A percentile compares a stretch with the other conserved stretches of the same genome.
Conservation (phyloP, 2,329 filamentous ascomycete genomes). For the Xylariomycetidae sp. region DNA sequence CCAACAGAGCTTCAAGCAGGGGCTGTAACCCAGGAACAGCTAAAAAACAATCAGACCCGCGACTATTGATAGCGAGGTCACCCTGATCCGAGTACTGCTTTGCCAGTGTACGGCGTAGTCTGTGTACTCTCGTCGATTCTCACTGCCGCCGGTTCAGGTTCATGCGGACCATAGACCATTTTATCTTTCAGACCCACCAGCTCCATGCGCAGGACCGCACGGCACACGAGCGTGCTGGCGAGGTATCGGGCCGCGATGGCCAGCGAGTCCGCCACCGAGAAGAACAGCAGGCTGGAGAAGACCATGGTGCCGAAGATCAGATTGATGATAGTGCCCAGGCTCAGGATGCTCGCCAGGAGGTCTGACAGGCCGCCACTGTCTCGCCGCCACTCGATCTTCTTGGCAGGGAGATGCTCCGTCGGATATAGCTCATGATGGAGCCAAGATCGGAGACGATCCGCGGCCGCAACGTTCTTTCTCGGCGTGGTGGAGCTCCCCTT, state of each 20-base stretch:
- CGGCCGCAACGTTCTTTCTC: too few species aligned
- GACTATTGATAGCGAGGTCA: too few species aligned
- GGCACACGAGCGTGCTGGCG: constrained; percentile 11
- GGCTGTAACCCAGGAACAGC: too few species aligned
- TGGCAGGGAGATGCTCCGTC: constrained; percentile 13
- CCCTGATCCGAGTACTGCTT: too few species aligned
- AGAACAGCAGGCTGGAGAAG: constrained; percentile 21
- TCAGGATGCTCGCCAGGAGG: constrained; percentile 14
- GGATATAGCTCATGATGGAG: constrained; percentile 15
- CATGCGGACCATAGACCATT: constrained; percentile 2
- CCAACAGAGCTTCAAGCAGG: too few species aligned
- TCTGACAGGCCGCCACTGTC: constrained; percentile 10
- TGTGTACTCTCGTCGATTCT: too few species aligned
- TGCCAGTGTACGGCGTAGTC: too few species aligned
- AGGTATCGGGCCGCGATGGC: constrained; percentile 11
- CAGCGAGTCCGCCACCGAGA: constrained; percentile 11
- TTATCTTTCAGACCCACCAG: constrained; percentile 12
- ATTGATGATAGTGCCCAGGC: constrained; percentile 15
- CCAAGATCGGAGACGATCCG: constrained; percentile 9
- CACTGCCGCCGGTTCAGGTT: too few species aligned
- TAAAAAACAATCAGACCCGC: too few species aligned
- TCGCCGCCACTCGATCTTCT: constrained; percentile 8
- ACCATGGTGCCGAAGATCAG: constrained; percentile 20
- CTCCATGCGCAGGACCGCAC: constrained; percentile 13
- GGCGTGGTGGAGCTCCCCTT: neutral